Percentiles rank a stretch among this genome's conserved stretches.
These are phyloP conservation scores for Marasmius tenuissimus DNA, from an alignment of 1,284 basidiomycete species.

Conservation along the genomic window DNA sequence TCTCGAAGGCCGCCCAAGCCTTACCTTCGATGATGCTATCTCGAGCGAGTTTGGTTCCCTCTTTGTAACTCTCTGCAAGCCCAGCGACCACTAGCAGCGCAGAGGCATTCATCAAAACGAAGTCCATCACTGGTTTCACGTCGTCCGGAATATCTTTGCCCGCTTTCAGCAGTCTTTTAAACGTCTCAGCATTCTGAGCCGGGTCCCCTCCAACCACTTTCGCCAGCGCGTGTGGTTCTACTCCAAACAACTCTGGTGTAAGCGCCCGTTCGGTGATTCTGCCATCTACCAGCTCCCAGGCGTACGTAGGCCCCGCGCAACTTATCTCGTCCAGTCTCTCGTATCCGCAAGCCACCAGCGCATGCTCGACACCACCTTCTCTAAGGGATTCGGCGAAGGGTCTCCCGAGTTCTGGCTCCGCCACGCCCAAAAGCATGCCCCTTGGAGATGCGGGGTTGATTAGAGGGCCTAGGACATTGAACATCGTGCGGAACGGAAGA, in stretches of 20 bases:
- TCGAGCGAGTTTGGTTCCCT: constrained; percentile 75
- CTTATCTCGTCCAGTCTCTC: constrained; percentile 96
- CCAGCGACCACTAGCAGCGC: constrained; percentile 83
- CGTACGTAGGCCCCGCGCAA: constrained; percentile 87
- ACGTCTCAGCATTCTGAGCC: constrained; percentile 71
- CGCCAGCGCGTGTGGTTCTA: constrained; percentile 66
- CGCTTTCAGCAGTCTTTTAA: constrained; percentile 58
- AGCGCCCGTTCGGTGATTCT: constrained; percentile 50
- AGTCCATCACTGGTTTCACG: constrained; percentile 69
- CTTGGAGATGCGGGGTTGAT: constrained; percentile 89
- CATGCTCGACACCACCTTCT: constrained; percentile 73
- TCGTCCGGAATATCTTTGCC: constrained; percentile 49
- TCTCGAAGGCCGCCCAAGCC: constrained; percentile 71
- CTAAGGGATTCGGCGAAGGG: constrained; percentile 81
- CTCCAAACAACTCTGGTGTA: constrained; percentile 69
- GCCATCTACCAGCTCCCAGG: constrained; percentile 63
- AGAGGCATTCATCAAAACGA: constrained; percentile 84
- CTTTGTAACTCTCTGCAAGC: constrained; percentile 63
- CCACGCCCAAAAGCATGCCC: constrained; percentile 91
- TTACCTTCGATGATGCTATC: constrained; percentile 73
- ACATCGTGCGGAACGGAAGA: constrained; percentile 95
- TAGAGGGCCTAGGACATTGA: constrained; percentile 94
- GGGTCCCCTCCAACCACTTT: constrained; percentile 75
- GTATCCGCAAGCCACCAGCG: constrained; percentile 91
- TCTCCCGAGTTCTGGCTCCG: constrained; percentile 80